phyloP scores from a whole-genome alignment of 106 monocot genomes.

The Amphibolis antarctica region DNA sequence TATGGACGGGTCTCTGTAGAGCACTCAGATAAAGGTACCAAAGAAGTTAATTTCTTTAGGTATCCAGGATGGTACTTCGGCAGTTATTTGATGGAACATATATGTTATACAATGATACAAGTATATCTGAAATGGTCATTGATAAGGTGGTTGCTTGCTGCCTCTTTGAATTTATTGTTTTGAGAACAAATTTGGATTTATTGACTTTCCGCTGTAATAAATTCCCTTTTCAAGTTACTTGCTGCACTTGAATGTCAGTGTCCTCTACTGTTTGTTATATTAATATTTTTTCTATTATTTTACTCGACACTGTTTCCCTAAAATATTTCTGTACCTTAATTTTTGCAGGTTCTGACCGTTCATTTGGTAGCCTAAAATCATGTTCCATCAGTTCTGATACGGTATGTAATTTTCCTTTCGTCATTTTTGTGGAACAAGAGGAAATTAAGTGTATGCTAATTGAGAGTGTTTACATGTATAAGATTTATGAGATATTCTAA shows the following conservation, averaged over 20 bases:
- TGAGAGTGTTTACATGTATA: no score
- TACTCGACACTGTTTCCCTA: neutral
- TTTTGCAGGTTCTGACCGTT: constrained; percentile 18
- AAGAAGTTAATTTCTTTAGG: neutral
- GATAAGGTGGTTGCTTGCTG: neutral
- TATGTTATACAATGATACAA: no score
- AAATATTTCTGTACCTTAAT: neutral
- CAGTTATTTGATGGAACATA: no score
- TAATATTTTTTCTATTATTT: neutral
- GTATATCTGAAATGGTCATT: no score
- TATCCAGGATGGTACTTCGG: neutral
- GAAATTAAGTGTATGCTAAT: no score
- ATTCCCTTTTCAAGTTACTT: no score
- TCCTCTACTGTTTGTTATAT: neutral
- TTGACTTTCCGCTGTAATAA: no score
- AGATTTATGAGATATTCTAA: no score
- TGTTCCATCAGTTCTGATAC: neutral
- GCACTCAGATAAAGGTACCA: constrained; percentile 13
- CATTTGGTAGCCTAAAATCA: neutral
- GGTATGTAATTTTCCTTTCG: neutral
- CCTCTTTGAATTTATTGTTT: no score
- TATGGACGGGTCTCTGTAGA: neutral
- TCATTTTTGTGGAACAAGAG: no score
- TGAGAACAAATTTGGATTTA: no score
- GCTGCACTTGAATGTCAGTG: neutral